Evolutionary conservation across 805 yeast species (phyloP).

Genomic region (Grigorovia jiainica): DNA sequence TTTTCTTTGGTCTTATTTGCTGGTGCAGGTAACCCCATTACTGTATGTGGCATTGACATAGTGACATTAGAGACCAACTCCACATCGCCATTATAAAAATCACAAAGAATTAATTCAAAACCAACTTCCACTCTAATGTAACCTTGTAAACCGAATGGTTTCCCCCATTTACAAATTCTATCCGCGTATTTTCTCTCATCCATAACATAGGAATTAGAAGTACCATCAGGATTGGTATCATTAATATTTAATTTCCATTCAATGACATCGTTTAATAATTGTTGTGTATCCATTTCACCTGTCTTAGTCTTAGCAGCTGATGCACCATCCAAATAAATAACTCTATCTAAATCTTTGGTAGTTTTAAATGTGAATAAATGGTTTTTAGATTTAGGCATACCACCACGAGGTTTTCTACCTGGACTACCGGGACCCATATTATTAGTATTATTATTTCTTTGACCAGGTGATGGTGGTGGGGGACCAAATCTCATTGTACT

Average conservation of each 20-base stretch:
- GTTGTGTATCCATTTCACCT: constrained; percentile 57
- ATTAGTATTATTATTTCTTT: background rate
- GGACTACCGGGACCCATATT: background rate
- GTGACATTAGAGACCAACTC: constrained; percentile 39
- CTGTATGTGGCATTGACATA: constrained; percentile 29
- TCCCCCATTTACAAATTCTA: constrained; percentile 46
- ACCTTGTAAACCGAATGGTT: constrained; percentile 48
- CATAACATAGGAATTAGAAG: constrained; percentile 7
- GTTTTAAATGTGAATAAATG: constrained; percentile 36
- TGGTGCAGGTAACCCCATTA: constrained; percentile 33
- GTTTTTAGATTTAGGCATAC: background rate
- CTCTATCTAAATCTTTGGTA: constrained; percentile 37
- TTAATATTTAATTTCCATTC: constrained; percentile 8
- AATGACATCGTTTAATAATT: constrained; percentile 31
- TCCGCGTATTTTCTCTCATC: constrained; percentile 40
- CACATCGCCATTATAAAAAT: constrained; percentile 39
- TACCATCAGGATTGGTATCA: constrained; percentile 15
- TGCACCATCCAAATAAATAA: constrained; percentile 55
- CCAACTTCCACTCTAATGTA: constrained; percentile 50
- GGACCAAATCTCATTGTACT: constrained; percentile 2
- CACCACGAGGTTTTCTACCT: background rate
- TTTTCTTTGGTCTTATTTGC: constrained; percentile 14
- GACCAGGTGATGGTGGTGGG: background rate
- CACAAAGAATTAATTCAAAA: constrained; percentile 52
- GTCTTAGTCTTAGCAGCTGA: constrained; percentile 51